These are phyloP conservation scores for Nasturtium officinale DNA, from an alignment of 345 rosid genomes.

Conservation along the genomic window DNA sequence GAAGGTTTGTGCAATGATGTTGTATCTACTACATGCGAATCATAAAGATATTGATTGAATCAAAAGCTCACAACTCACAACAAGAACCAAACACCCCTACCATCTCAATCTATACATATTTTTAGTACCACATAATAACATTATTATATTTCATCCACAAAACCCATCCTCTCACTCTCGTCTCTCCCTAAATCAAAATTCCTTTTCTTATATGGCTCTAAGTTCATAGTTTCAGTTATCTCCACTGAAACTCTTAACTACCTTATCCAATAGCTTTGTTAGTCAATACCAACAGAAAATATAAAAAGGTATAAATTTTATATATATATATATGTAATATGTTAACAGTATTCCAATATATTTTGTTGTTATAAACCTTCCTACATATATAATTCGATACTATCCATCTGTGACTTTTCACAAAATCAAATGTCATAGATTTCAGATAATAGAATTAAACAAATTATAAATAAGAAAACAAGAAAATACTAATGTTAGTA, in stretches of 20 bases:
- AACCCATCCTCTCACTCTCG: slow-evolving; percentile 36
- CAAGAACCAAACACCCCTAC: slow-evolving; percentile 36
- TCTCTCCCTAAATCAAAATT: slow-evolving; percentile 13
- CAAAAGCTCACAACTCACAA: slow-evolving; percentile 35
- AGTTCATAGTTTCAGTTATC: slow-evolving; percentile 30
- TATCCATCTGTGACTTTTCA: background rate
- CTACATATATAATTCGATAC: too few relatives aligned
- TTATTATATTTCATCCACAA: slow-evolving; percentile 26
- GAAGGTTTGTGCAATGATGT: slow-evolving; percentile 40
- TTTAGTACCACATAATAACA: background rate
- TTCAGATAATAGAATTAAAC: background rate
- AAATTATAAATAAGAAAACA: background rate
- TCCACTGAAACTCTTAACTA: slow-evolving; percentile 35
- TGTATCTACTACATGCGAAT: slow-evolving; percentile 33
- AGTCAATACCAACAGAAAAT: background rate
- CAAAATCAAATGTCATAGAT: background rate
- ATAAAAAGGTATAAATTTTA: background rate
- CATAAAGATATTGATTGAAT: slow-evolving; percentile 19
- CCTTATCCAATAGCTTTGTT: slow-evolving; percentile 33
- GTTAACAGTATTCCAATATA: too few relatives aligned
- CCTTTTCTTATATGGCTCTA: slow-evolving; percentile 28
- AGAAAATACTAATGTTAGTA: too few relatives aligned
- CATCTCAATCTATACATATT: slow-evolving; percentile 13
- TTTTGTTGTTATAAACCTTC: too few relatives aligned
- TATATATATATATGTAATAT: too few relatives aligned